Base-by-base conservation (phyloP, 805 yeast genomes). In the Suhomyces emberorum region DNA sequence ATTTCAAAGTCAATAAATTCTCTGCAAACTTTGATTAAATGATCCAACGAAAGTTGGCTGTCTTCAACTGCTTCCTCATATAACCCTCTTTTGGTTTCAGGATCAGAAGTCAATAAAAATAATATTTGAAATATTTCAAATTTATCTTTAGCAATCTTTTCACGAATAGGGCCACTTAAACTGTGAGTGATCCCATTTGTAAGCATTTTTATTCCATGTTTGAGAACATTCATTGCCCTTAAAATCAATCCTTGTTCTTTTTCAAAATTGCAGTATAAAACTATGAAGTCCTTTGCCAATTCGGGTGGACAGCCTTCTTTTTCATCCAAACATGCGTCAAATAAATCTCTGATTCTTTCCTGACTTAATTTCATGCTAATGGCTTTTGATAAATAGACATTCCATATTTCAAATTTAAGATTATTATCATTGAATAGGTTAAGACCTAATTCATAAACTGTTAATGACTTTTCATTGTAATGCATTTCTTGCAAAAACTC, bases 401-500 rank as follows among this genome's bases (percentile, higher is more conserved):
- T 76, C 89, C 91, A 87, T 12, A 88, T 66, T 46, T 86, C 86
- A 48, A 72, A 79, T 28, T 48, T 50, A 7, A 69, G 55, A 3
- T 75, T 68, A 0, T 87, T 81, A 42, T 74, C 79, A 9, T 66
- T 59, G 52, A 88, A 89, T 4, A 72, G 46, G 2, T 59, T 63
- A n/a, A 85, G 52, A 0, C 89, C 95, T 7, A 74, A 58, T 51
- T 88, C 95, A 57, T 77, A 87, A 0, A 83, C 69, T 33, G 68
- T 69, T 56, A 74, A 80, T 31, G 78, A 67, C 44, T 67, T 72
- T 44, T 76, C 78, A 39, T 52, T 67, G 30, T 65, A 60, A 2
- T 65, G 52, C 39, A 69, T 59, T 2, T 67, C 72, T 37, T 76
- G 78, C 22, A 83, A 52, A 43, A 81, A 78, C 8, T 66, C 64